phyloP scores from a whole-genome alignment of 441 rosid species.

The Capsella rubella region DNA sequence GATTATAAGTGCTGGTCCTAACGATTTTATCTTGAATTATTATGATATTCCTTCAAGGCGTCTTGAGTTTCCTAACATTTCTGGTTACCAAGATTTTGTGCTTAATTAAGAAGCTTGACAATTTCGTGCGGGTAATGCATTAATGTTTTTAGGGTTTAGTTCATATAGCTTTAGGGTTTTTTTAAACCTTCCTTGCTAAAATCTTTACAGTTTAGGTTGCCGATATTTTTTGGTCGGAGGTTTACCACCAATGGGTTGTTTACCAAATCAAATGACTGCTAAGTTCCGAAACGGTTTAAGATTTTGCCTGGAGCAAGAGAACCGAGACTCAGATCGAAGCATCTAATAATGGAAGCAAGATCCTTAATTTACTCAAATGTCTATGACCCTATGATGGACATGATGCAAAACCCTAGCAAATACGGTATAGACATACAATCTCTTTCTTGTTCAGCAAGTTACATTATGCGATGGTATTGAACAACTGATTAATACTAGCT shows the following conservation, averaged over 20 bases:
- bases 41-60: constrained; percentile 54
- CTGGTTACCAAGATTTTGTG: constrained; percentile 54
- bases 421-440: constrained; percentile 43
- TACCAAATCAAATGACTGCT: constrained; percentile 58
- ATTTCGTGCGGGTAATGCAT: constrained; percentile 48
- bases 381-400: constrained; percentile 54
- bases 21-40: constrained; percentile 54
- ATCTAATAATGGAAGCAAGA: constrained; percentile 44
- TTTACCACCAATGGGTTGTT: constrained; percentile 67
- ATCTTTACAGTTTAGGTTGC: constrained; percentile 51
- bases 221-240: constrained; percentile 52
- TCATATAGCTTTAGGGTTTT: background rate
- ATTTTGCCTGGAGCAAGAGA: constrained; percentile 53
- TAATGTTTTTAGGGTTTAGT: background rate
- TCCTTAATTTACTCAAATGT: constrained; percentile 47
- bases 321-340: constrained; percentile 49
- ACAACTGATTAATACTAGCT: background rate
- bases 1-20: constrained; percentile 57
- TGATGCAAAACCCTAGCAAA: constrained; percentile 53
- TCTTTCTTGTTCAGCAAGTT: background rate
- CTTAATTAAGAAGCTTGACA: constrained; percentile 35
- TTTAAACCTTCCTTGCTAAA: background rate
- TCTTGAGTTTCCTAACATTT: constrained; percentile 34
- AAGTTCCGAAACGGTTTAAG: constrained; percentile 17
- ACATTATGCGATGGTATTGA: background rate